These are phyloP conservation scores for Tritrichomonas foetus DNA, from an alignment of 208 protist genomes.

Conservation along the genomic window DNA sequence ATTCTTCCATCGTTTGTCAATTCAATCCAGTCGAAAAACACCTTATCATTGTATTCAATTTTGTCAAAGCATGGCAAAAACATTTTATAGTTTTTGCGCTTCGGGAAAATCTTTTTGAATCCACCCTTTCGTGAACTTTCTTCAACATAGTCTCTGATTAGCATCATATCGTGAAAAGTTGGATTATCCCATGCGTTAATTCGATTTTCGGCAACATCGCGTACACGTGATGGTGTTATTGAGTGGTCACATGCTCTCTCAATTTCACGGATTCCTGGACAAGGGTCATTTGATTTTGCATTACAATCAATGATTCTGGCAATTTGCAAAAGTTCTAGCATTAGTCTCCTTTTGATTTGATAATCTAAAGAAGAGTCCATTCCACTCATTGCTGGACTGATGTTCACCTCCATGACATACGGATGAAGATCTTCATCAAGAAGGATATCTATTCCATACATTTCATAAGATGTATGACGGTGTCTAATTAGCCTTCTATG, in stretches of 20 bases:
- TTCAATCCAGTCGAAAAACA: background rate
- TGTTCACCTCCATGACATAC: conserved; percentile 90
- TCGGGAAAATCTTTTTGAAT: background rate
- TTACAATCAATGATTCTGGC: conserved; percentile 7
- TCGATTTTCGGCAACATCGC: background rate
- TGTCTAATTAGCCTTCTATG: conserved; percentile 24
- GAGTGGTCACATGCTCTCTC: background rate
- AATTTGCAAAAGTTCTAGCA: background rate
- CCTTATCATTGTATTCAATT: background rate
- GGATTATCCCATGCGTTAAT: background rate
- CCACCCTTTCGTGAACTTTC: background rate
- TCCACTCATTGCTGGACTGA: conserved; percentile 44
- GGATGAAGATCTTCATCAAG: conserved; percentile 76
- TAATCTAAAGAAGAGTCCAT: background rate
- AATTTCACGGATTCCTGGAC: background rate
- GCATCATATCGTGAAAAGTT: background rate
- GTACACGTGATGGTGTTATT: background rate
- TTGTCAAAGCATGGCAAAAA: background rate
- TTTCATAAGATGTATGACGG: conserved; percentile 73
- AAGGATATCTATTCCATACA: conserved; percentile 89
- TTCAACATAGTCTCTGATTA: conserved; percentile 3
- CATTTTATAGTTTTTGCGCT: background rate
- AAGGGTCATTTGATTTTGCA: background rate
- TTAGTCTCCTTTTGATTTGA: background rate
- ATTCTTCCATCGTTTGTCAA: background rate